Evolutionary conservation across 805 yeast genomes (phyloP), one percentile per base, ranked within the genome.

Genomic region (Sugiyamaella chiloensis): DNA sequence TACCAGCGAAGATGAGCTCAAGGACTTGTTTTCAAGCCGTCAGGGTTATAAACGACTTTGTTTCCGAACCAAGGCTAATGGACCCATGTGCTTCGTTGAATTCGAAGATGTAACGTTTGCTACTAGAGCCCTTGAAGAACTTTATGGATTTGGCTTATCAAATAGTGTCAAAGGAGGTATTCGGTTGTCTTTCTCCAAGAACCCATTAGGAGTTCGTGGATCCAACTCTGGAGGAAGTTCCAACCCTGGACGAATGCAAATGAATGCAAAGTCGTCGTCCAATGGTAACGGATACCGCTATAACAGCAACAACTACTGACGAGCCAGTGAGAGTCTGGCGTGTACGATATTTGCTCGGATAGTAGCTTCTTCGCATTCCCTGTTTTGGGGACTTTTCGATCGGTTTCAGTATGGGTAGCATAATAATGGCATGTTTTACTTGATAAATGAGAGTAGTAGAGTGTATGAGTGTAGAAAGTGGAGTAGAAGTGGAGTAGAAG

Each of bases 81-180:
- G 99, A 3, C 99, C 99, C 47, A 93, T 93, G 98, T 93, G 99
- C 67, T 93, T 93, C 74, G 99, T 93, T 46, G 99, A 93, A 71
- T 93, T 93, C 70, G 99, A 93, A 59, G 97, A 91, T 65, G 96
- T 93, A 44, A 83, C 85, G 2, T 85, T 80, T 67, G 99, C 99
- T 1, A 88, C 98, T 1, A 76, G 87, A 59, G 97, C 98, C 0
- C 73, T 93, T 51, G 96, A 96, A 26, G 96, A 90, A 67, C 72
- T 93, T 42, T 93, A 93, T 63, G 99, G 99, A 12, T 76, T 93
- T 53, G 88, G 93, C 8, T 75, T 93, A 59, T 95, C 96, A 24
- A 78, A 96, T 61, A 78, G 87, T 3, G 81, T 81, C 44, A 93
- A 93, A 64, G 98, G 98, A 31, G 99, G 99, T 23, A 91, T 93